Conservation (phyloP, 305 asterid species). For the Fraxinus xanthoxyloides region DNA sequence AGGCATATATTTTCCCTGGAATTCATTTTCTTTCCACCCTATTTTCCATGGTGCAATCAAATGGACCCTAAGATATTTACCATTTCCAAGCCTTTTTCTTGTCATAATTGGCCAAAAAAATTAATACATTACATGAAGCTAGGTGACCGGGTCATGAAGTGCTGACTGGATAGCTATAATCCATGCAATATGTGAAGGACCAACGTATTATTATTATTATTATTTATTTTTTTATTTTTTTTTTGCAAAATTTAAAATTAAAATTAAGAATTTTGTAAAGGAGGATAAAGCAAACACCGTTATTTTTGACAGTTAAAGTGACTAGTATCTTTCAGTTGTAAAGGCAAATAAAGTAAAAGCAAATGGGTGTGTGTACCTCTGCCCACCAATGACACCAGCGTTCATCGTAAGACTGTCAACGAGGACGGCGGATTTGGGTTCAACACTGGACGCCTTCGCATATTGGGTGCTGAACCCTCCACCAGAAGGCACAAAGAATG, state of each 20-base stretch:
- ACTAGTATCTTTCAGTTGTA: neutral
- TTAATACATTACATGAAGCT: neutral
- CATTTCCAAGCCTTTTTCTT: neutral
- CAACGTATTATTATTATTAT: no score
- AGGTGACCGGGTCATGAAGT: neutral
- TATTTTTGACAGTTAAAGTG: neutral
- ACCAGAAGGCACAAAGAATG: slow-evolving; percentile 74
- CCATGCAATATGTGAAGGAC: neutral
- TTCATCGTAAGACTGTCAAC: slow-evolving; percentile 61
- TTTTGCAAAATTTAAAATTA: neutral
- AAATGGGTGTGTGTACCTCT: slow-evolving; percentile 30
- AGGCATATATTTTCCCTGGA: no score
- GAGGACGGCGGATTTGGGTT: slow-evolving; percentile 47
- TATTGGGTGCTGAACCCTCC: slow-evolving; percentile 49
- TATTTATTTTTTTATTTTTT: no score
- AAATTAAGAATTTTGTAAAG: neutral
- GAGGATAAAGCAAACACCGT: neutral
- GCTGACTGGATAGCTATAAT: neutral
- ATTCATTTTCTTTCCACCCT: no score
- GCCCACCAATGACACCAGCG: slow-evolving; percentile 63
- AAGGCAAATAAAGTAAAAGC: neutral
- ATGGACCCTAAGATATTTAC: neutral
- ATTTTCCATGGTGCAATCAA: no score
- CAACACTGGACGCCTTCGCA: slow-evolving; percentile 48
- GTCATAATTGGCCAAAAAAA: neutral